A percentile compares a stretch with the other conserved stretches of the same genome.
Evolutionary conservation across 108 stramenopile genomes (phyloP).

Genomic region (Aurantiochytrium sp.): DNA sequence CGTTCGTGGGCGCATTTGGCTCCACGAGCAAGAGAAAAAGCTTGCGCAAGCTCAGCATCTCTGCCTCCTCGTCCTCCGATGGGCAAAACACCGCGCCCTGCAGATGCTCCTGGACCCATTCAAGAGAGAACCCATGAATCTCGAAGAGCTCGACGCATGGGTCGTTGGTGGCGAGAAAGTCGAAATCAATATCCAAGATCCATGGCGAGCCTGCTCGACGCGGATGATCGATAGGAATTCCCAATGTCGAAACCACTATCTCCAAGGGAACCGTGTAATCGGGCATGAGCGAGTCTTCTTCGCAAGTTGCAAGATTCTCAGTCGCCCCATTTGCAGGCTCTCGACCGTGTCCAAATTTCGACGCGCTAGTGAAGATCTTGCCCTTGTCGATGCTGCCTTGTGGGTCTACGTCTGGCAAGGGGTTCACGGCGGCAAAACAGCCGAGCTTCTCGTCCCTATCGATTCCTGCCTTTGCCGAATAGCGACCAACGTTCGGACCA

Average conservation of each 20-base stretch:
- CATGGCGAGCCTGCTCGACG: neutral
- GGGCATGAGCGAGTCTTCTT: neutral
- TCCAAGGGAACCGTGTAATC: neutral
- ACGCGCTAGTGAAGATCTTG: neutral
- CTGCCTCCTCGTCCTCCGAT: neutral
- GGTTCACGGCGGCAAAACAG: neutral
- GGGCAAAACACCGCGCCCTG: neutral
- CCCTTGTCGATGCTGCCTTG: neutral
- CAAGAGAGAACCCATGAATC: neutral
- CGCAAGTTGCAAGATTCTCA: neutral
- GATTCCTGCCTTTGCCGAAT: neutral
- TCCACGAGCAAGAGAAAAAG: neutral
- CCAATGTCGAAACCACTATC: neutral
- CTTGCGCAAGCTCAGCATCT: neutral
- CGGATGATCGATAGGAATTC: neutral
- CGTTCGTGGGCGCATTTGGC: neutral
- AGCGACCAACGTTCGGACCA: neutral
- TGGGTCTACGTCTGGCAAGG: neutral
- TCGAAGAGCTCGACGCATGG: conserved; percentile 1
- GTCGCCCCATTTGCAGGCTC: neutral
- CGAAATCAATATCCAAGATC: conserved; percentile 4
- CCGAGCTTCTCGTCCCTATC: neutral
- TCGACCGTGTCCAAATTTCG: too few relatives aligned
- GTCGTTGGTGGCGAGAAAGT: neutral
- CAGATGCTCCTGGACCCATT: neutral